Percentiles rank a stretch among this genome's conserved stretches.
Conservation (phyloP, 1,139 yeast species). For the Protomyces inouyei region DNA sequence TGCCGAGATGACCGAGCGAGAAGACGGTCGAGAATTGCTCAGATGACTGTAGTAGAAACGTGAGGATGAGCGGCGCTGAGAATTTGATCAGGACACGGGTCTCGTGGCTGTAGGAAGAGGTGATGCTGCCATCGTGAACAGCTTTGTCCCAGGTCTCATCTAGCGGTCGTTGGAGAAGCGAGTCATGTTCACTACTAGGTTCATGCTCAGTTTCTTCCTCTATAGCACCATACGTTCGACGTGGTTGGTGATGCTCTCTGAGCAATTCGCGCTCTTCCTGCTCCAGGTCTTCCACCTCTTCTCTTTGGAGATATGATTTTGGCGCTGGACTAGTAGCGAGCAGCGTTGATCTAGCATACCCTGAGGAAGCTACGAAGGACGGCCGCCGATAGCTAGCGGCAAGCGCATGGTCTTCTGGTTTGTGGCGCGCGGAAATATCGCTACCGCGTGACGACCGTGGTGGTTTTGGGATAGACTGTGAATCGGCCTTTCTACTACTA, state of each 20-base stretch:
- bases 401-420: not conserved
- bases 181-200: not conserved
- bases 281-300: constrained; percentile 26
- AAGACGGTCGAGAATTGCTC: constrained; percentile 78
- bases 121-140: constrained; percentile 5
- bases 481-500: too few relatives aligned
- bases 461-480: not conserved
- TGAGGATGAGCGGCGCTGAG: constrained; percentile 61
- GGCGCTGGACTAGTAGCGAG: constrained; percentile 9
- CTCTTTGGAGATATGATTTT: constrained; percentile 2
- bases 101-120: constrained; percentile 40
- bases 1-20: constrained; percentile 77
- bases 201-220: not conserved
- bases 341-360: constrained; percentile 10
- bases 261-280: constrained; percentile 20
- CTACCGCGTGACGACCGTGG: not conserved
- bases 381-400: constrained; percentile 14
- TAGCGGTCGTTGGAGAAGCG: not conserved
- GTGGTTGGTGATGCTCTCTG: not conserved
- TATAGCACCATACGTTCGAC: not conserved
- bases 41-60: constrained; percentile 76
- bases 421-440: not conserved
- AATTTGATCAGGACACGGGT: constrained; percentile 43
- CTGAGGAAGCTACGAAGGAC: constrained; percentile 16
- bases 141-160: constrained; percentile 8